Percentiles rank a stretch among this genome's conserved stretches.
Conservation (phyloP, 1,284 basidiomycete species). For the Trichosporon faecale region DNA sequence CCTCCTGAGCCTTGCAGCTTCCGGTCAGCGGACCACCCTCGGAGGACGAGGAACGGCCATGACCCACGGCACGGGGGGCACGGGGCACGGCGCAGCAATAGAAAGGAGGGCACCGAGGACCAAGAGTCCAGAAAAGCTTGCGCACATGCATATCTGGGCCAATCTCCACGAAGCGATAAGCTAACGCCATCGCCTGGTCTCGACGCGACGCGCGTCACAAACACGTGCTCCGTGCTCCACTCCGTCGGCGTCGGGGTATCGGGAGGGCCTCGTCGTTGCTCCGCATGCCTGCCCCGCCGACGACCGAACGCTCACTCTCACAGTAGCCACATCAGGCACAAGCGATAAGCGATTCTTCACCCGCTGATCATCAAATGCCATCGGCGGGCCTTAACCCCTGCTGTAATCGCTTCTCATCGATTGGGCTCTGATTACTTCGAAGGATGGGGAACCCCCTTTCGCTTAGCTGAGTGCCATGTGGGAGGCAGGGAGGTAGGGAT, state of each 20-base stretch:
- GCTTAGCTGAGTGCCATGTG: background rate
- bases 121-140: background rate
- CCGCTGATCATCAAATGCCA: background rate
- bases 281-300: background rate
- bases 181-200: background rate
- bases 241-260: background rate
- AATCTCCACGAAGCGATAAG: background rate
- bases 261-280: background rate
- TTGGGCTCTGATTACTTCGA: background rate
- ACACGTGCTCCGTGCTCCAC: background rate
- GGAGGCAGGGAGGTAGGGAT: background rate
- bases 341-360: background rate
- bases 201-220: background rate
- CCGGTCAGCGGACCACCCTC: background rate
- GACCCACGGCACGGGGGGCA: background rate
- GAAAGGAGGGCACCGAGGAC: background rate
- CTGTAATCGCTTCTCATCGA: background rate
- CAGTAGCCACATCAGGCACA: background rate
- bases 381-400: background rate
- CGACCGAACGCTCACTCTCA: background rate
- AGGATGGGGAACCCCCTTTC: no score
- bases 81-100: background rate
- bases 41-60: background rate
- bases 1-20: background rate
- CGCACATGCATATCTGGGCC: slow-evolving; percentile 2